Conservation (phyloP, 225 moss, liverwort and hornwort genomes). For the Pseudoscleropodium purum region DNA sequence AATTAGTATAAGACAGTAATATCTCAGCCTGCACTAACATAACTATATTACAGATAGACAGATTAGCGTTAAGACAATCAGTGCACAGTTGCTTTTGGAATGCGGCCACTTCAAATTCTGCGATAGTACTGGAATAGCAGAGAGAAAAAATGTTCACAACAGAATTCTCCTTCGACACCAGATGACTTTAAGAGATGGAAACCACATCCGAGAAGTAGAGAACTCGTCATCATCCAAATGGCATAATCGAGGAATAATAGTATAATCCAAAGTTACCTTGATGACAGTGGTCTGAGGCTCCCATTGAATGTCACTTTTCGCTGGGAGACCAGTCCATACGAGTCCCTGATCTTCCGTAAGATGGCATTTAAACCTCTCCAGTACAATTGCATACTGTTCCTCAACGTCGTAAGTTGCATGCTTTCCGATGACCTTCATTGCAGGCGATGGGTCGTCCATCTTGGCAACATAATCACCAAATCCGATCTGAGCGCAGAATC, state of each 20-base stretch:
- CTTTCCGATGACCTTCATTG: constrained; percentile 33
- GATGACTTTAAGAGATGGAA: not conserved
- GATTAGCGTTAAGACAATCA: not conserved
- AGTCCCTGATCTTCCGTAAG: constrained; percentile 64
- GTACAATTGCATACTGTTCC: constrained; percentile 31
- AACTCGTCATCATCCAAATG: not conserved
- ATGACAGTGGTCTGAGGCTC: constrained; percentile 70
- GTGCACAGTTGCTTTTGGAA: not conserved
- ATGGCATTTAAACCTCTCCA: constrained; percentile 60
- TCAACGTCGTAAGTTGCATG: constrained; percentile 62
- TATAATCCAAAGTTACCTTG: constrained; percentile 29
- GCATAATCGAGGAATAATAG: not conserved
- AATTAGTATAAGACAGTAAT: not conserved
- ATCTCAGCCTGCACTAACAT: not conserved
- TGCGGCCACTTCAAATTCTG: not conserved
- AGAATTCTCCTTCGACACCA: not conserved
- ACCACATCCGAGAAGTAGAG: not conserved
- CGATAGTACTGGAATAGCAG: not conserved
- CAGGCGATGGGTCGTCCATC: constrained; percentile 24
- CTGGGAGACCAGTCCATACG: constrained; percentile 60
- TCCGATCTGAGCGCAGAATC: constrained; percentile 32
- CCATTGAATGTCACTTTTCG: constrained; percentile 51
- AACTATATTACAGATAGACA: not conserved
- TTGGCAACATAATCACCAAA: constrained; percentile 68
- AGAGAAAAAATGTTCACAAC: not conserved